Evolutionary conservation across 306 rosid species (phyloP).

Genomic region (Malus sylvestris): DNA sequence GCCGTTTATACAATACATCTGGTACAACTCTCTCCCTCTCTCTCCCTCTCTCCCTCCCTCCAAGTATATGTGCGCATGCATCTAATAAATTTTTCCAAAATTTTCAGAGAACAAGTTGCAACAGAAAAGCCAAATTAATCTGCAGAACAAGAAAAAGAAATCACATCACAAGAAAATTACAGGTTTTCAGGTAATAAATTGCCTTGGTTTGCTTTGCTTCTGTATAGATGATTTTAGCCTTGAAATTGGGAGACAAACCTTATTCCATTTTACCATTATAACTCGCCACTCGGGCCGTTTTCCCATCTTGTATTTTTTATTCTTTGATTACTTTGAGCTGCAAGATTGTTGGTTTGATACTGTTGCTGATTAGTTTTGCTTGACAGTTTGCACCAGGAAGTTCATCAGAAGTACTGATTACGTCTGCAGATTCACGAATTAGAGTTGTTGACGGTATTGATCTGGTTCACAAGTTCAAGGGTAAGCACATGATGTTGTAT

Average conservation of each 20-base stretch:
- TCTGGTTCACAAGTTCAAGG: conserved; percentile 90
- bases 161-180: conserved; percentile 89
- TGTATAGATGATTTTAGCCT: neutral
- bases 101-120: conserved; percentile 81
- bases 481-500: conserved; percentile 30
- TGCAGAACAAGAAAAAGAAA: conserved; percentile 95
- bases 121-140: conserved; percentile 68
- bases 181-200: conserved; percentile 83
- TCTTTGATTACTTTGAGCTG: conserved; percentile 12
- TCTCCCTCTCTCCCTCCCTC: neutral
- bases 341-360: conserved; percentile 9
- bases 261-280: neutral
- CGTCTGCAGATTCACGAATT: conserved; percentile 95
- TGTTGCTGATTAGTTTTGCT: conserved; percentile 33
- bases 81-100: conserved; percentile 8
- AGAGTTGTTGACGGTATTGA: conserved; percentile 83
- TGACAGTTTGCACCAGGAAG: conserved; percentile 97
- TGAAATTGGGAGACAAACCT: neutral
- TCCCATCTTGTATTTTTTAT: conserved; percentile 1
- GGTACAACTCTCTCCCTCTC: conserved; percentile 36
- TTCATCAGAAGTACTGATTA: conserved; percentile 82
- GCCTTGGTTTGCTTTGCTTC: conserved; percentile 8
- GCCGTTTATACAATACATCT: conserved; percentile 72
- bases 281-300: neutral
- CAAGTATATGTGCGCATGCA: neutral